A percentile compares a stretch with the other conserved stretches of the same genome.
Conservation (phyloP, 2,329 filamentous ascomycete species). For the Colletotrichum lindemuthianum region DNA sequence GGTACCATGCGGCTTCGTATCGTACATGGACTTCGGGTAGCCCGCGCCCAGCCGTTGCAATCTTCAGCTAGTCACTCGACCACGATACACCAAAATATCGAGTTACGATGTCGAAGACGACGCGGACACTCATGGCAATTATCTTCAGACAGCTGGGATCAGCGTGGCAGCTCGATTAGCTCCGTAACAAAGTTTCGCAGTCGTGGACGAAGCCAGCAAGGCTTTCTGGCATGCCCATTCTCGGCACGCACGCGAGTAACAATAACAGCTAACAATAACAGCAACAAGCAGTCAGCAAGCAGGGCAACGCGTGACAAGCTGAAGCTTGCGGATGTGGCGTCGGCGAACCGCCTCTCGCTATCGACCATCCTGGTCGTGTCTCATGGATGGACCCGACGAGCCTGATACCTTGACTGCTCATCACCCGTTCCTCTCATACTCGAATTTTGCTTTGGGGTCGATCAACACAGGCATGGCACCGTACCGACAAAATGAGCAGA, state of each 20-base stretch:
- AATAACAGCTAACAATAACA: background rate
- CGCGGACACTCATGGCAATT: no score
- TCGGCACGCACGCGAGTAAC: slow-evolving; percentile 2
- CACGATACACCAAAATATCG: no score
- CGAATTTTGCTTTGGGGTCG: slow-evolving; percentile 10
- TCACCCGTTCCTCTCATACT: slow-evolving; percentile 36
- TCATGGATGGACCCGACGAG: slow-evolving; percentile 25
- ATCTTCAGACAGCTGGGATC: slow-evolving; percentile 8
- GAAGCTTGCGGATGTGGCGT: slow-evolving; percentile 20
- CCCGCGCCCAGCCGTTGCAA: slow-evolving; percentile 5
- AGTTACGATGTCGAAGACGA: no score
- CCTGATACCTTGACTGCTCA: slow-evolving; percentile 29
- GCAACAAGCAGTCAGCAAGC: slow-evolving; percentile 9
- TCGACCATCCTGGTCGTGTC: slow-evolving; percentile 15
- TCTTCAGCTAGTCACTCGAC: background rate
- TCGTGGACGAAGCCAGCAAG: background rate
- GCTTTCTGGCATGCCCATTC: background rate
- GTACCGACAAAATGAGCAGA: slow-evolving; percentile 17
- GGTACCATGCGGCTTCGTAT: slow-evolving; percentile 9
- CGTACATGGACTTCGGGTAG: slow-evolving; percentile 15
- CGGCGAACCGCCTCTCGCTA: slow-evolving; percentile 4
- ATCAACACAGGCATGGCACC: slow-evolving; percentile 34
- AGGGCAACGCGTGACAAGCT: slow-evolving; percentile 8
- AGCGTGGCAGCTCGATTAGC: slow-evolving; percentile 3
- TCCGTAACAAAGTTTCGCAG: background rate